These are phyloP conservation scores for Micromonas pusilla DNA, from an alignment of 139 green algal species.

Conservation along the genomic window DNA sequence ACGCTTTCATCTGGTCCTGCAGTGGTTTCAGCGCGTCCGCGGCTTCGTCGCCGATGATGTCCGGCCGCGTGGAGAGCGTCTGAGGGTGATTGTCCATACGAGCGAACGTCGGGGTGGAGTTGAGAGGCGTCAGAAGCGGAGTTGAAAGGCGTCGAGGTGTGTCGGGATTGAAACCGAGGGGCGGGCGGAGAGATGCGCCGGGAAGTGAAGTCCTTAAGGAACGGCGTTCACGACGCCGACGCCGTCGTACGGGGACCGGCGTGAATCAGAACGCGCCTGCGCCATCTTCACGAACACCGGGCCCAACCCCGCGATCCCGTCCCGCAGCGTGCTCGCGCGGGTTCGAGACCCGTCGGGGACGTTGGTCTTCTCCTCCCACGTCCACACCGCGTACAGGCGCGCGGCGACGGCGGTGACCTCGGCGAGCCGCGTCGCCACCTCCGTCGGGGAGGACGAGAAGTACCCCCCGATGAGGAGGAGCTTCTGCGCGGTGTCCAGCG, in stretches of 20 bases:
- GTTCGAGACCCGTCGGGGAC: background rate
- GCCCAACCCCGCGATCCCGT: constrained; percentile 24
- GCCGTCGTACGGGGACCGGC: too few species aligned
- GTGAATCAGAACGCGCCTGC: too few species aligned
- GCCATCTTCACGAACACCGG: constrained; percentile 37
- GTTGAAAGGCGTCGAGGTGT: too few species aligned
- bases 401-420: background rate
- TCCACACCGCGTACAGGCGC: background rate
- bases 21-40: constrained; percentile 25
- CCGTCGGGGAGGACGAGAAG: background rate
- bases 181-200: too few species aligned
- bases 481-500: background rate
- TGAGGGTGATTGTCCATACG: too few species aligned
- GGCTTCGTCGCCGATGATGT: constrained; percentile 36
- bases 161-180: too few species aligned
- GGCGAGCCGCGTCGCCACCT: constrained; percentile 1
- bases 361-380: constrained; percentile 5
- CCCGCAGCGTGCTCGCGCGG: background rate
- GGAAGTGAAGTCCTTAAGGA: too few species aligned
- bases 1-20: constrained; percentile 28
- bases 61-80: constrained; percentile 27
- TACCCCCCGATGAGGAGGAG: background rate
- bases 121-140: too few species aligned
- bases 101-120: too few species aligned
- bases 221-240: too few species aligned